These are phyloP conservation scores for Canna indica DNA, from an alignment of 176 grass and related monocot genomes.

Conservation along the genomic window DNA sequence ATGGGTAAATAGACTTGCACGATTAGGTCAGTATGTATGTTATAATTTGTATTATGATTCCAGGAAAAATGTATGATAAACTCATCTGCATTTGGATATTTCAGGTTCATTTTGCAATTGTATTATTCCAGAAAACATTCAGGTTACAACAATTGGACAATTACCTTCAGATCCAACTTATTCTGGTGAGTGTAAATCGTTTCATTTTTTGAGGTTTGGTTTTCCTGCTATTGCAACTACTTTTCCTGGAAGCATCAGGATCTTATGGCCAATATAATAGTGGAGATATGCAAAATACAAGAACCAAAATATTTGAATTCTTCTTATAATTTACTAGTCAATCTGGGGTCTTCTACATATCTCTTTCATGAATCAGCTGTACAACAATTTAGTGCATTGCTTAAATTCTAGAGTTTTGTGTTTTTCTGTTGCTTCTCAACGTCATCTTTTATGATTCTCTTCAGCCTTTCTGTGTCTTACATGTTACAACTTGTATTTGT, in stretches of 20 bases:
- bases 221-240: neutral
- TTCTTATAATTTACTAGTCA: neutral
- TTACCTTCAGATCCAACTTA: constrained; percentile 34
- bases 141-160: constrained; percentile 52
- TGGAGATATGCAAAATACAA: neutral
- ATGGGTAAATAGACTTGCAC: constrained; percentile 80
- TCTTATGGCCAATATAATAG: neutral
- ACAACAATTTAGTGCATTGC: neutral
- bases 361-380: neutral
- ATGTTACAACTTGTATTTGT: neutral
- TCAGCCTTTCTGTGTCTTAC: neutral
- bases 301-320: neutral
- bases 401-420: neutral
- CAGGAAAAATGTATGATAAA: neutral
- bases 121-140: constrained; percentile 73
- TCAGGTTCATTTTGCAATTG: constrained; percentile 73
- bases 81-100: neutral
- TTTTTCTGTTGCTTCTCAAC: neutral
- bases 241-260: neutral
- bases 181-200: constrained; percentile 41
- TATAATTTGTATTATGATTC: neutral
- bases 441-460: neutral
- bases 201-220: neutral
- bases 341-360: neutral
- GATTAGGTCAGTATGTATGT: constrained; percentile 47